Evolutionary conservation across 1,284 basidiomycete species (phyloP), one percentile per base, ranked within the genome.

Genomic region (Malassezia furfur): DNA sequence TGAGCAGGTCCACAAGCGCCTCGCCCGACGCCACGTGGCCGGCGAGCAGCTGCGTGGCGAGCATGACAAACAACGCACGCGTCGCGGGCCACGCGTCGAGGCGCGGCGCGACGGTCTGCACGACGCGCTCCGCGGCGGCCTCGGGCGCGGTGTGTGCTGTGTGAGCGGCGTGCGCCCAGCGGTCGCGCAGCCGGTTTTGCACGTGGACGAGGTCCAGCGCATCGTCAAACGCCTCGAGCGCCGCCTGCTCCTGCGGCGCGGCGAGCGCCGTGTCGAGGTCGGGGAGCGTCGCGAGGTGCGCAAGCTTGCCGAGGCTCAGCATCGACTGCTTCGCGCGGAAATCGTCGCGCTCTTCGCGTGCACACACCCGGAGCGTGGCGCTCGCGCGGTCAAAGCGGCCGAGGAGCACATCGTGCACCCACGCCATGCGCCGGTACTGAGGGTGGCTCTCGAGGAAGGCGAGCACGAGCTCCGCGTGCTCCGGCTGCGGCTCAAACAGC

Each of bases 251-350:
- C 0, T 54, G 55, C 11, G 59, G 57, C 17, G 40, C 56, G 15
- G 54, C 48, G 7, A 67, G 43, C 8, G 30, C 37, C 4, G 35
- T 38, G 19, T 66, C 63, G 12, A 60, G 44, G 35, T 60, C 48
- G 2, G 39, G 17, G 17, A 65, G 50, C 15, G 53, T 49, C 7
- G 87, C 86, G 8, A 96, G 79, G 55, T 87, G 83, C 0, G 86
- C 80, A 6, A 98, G 81, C 77, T 96, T 96, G 40, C 86, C 86
- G 30, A 98, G 82, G 67, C 89, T 91, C 52, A 93, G 81, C 80
- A 91, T 85, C 47, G 93, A 79, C 88, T 94, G 47, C 39, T 70
- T 46, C 38, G 61, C 60, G 17, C 38, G 35, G 34, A 64, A 17
- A 12, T 40, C 34, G 76, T 84, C 84, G 3, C 75, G 76, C 6